Evolutionary conservation across 805 yeast genomes (phyloP), one percentile per base, ranked within the genome.

Genomic region (Starmerella lactis-condensi): DNA sequence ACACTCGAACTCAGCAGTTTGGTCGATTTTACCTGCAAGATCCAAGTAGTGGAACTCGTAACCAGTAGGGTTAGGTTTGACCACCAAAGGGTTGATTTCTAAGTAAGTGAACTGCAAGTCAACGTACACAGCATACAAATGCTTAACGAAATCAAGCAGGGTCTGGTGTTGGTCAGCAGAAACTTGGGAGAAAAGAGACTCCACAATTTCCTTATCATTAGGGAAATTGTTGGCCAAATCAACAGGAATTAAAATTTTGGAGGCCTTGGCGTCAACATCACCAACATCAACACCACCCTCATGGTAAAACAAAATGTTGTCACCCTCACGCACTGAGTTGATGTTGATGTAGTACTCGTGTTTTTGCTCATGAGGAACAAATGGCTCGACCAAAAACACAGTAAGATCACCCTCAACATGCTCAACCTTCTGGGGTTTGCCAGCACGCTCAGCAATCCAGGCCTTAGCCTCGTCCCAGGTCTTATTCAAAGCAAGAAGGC

Each of bases 281-380:
- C 64, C 64, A 18, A 59, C 64, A 33, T 59, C 64, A 25, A 59
- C 64, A 41, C 64, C 64, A 26, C 64, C 64, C 47, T 60, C 64
- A 46, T 59, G 62, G 51, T 59, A 59, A 46, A 59, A 59, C 38
- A 60, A 52, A 32, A 59, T 59, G 59, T 59, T 54, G 52, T 59
- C 64, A 14, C 64, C 64, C 41, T 59, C 64, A 29, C 64, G 53
- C 29, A 57, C 59, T 9, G 64, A 60, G 56, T 60, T 58, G 46
- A 59, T 59, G 51, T 60, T 60, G 50, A 59, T 60, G 47, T 59
- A 59, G 51, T 60, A 59, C 48, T 59, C 64, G 41, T 54, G 55
- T 41, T 54, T 36, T 47, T 61, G 64, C 40, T 57, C 57, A 44
- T 59, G 64, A 29, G 64, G 60, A 22, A 59, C 64, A 39, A 59